Evolutionary conservation across 225 moss, liverwort and hornwort species (phyloP).

Genomic region (Climacium dendroides): DNA sequence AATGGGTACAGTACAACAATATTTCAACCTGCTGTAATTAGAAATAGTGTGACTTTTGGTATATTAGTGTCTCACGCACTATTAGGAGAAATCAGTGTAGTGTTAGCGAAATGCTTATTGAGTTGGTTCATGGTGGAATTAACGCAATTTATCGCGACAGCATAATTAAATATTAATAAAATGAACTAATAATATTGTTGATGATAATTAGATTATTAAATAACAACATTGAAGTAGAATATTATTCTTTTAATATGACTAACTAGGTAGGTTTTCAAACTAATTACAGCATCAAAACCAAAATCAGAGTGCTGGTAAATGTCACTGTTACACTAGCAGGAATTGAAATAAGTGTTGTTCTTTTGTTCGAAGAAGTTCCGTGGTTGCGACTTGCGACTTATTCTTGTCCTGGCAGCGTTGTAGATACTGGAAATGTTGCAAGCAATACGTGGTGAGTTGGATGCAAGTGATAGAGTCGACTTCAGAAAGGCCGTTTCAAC

Average conservation of each 20-base stretch:
- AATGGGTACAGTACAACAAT: not conserved
- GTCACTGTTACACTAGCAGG: not conserved
- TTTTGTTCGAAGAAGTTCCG: not conserved
- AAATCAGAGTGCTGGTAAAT: not conserved
- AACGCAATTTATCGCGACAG: not conserved
- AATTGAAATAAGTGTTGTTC: not conserved
- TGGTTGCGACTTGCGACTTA: slow-evolving; percentile 14
- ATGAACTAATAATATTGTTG: not conserved
- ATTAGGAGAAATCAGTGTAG: not conserved
- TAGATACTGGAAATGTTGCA: slow-evolving; percentile 25
- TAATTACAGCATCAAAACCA: not conserved
- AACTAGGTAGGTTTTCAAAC: not conserved
- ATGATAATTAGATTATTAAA: not conserved
- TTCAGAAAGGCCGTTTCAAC: slow-evolving; percentile 24
- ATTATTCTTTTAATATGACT: not conserved
- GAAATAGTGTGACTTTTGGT: not conserved
- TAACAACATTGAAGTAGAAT: not conserved
- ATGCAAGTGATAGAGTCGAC: slow-evolving; percentile 10
- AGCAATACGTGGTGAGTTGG: slow-evolving; percentile 43
- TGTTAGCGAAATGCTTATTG: not conserved
- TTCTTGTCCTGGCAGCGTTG: slow-evolving; percentile 19
- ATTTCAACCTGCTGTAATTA: not conserved
- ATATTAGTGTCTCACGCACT: not conserved
- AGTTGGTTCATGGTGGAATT: not conserved
- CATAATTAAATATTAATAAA: not conserved